Evolutionary conservation across 202 grass and related monocot genomes (phyloP), one percentile per base, ranked within the genome.

Genomic region (Zizania palustris): DNA sequence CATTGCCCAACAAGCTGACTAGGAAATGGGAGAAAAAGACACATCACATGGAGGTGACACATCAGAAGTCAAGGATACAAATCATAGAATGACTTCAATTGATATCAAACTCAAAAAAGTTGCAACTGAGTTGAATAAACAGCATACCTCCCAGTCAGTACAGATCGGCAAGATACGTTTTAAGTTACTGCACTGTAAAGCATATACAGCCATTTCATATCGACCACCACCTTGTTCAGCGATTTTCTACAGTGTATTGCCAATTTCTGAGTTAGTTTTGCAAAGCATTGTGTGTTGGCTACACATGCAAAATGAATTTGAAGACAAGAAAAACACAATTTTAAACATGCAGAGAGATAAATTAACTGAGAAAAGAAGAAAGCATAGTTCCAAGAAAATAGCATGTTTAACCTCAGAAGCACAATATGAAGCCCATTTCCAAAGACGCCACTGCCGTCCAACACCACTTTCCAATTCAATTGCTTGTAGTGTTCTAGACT

Each of bases 371-470:
- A 57, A 34, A 37, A 40, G 43, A 79, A 85, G 51, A 54, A 65
- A 83, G 4, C 15, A 44, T 57, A 74, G 53, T 12, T 61, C 14
- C 13, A 20, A 18, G 74, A 46, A 5, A 46, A 70, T 40, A 73
- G 34, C 21, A 78, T 21, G 38, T 3, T 40, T 80, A 56, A 98
- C 95, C 87, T 98, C 95, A 72, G 95, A 92, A 73, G 91, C 89
- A 90, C 91, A 92, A 77, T 90, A 98, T 21, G 95, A 98, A 51
- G 91, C 95, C 95, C 95, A 98, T 92, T 92, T 98, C 95, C 95
- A 98, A 86, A 98, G 85, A 77, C 85, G 87, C 87, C 81, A 93
- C 64, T 95, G 91, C 28, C 85, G 82, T 22, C 84, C 94, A 64
- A 94, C 71, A 59, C 91, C 89, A 80, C 91, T 92, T 86, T 98